Evolutionary conservation across 2,329 filamentous ascomycete genomes (phyloP).

Genomic region (Microdochium paspali): DNA sequence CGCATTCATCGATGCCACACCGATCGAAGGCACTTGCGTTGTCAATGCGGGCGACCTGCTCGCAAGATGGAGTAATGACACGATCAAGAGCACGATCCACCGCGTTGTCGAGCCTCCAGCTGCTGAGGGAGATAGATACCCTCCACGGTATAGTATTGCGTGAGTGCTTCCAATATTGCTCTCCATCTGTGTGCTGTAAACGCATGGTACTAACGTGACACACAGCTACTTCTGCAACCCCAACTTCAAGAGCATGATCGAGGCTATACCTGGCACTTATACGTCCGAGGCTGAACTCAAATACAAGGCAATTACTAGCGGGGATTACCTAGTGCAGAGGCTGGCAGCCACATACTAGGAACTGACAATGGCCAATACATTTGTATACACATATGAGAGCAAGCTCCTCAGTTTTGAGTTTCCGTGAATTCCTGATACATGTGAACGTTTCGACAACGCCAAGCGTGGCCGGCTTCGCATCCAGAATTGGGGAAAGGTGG

Average conservation of each 20-base stretch:
- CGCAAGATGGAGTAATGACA: slow-evolving; percentile 83
- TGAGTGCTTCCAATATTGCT: too few relatives aligned
- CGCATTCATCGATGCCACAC: slow-evolving; percentile 72
- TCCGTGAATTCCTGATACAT: too few relatives aligned
- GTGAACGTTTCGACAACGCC: too few relatives aligned
- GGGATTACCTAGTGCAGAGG: slow-evolving; percentile 72
- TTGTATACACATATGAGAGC: too few relatives aligned
- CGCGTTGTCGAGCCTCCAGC: slow-evolving; percentile 78
- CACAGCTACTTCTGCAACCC: slow-evolving; percentile 78
- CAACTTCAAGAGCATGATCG: slow-evolving; percentile 66
- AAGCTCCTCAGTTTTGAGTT: too few relatives aligned
- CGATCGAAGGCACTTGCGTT: slow-evolving; percentile 73
- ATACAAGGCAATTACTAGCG: slow-evolving; percentile 68
- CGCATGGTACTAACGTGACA: too few relatives aligned
- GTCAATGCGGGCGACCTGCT: slow-evolving; percentile 85
- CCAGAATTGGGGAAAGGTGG: neutral
- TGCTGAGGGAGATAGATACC: slow-evolving; percentile 48
- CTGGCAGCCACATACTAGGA: slow-evolving; percentile 62
- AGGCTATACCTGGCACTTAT: slow-evolving; percentile 74
- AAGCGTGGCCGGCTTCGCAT: too few relatives aligned
- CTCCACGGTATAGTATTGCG: slow-evolving; percentile 76
- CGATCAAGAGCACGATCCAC: slow-evolving; percentile 83
- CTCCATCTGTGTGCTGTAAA: too few relatives aligned
- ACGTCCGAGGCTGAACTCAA: slow-evolving; percentile 58
- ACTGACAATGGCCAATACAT: neutral